Percentiles rank a stretch among this genome's conserved stretches.
Evolutionary conservation across 768 basidiomycete genomes (phyloP).

Genomic region (Mycena epipterygia): DNA sequence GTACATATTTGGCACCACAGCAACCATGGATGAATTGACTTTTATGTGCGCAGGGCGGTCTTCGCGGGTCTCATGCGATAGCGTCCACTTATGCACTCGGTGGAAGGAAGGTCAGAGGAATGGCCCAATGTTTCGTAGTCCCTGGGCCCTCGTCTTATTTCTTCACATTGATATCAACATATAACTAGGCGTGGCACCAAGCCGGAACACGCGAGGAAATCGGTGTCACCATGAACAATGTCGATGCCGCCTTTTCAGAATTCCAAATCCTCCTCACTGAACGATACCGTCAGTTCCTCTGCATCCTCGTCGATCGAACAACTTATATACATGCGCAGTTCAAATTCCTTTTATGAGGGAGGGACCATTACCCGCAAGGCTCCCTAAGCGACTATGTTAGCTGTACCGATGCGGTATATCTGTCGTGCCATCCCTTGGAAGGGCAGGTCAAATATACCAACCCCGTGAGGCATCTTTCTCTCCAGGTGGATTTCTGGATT

Average conservation of each 20-base stretch:
- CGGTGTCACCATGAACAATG: constrained; percentile 15
- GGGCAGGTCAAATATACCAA: constrained; percentile 58
- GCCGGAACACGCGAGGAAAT: constrained; percentile 31
- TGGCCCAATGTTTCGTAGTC: constrained; percentile 46
- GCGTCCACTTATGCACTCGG: constrained; percentile 53
- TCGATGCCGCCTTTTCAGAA: constrained; percentile 22
- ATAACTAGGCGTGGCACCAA: constrained; percentile 24
- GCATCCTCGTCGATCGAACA: background rate
- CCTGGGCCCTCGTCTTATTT: background rate
- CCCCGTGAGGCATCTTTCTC: too few relatives aligned
- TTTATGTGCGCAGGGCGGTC: background rate
- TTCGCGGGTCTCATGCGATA: background rate
- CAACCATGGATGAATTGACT: background rate
- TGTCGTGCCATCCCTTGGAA: constrained; percentile 70
- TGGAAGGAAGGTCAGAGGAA: constrained; percentile 53
- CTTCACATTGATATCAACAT: background rate
- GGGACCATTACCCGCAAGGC: constrained; percentile 10
- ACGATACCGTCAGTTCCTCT: constrained; percentile 15
- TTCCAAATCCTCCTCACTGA: constrained; percentile 30
- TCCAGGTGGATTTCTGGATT: too few relatives aligned
- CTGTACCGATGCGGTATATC: constrained; percentile 74
- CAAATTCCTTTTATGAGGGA: constrained; percentile 34
- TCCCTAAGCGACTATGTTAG: constrained; percentile 49
- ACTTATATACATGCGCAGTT: constrained; percentile 14
- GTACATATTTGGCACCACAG: constrained; percentile 43